phyloP scores from a whole-genome alignment of 805 yeast genomes.

The Wickerhamomyces subpelliculosus region DNA sequence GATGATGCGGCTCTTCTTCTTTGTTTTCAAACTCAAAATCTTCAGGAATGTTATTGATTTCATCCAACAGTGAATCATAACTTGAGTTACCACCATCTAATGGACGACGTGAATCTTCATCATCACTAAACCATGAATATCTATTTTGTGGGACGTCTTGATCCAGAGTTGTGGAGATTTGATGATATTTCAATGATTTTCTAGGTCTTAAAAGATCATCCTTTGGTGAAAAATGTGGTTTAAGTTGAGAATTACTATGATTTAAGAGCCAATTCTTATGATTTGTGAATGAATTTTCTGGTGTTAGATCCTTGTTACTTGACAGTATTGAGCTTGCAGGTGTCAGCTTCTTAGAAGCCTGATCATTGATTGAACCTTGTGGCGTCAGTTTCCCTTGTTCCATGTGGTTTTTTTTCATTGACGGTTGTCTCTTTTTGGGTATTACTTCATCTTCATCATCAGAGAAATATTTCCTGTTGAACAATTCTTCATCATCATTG shows the following conservation, averaged over 20 bases:
- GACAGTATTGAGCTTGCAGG: no score
- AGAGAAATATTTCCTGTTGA: constrained; percentile 19
- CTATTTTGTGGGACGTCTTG: constrained; percentile 23
- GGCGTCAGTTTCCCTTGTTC: background rate
- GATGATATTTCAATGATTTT: constrained; percentile 30
- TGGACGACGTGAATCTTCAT: constrained; percentile 21
- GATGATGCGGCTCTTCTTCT: background rate
- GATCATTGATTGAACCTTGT: no score
- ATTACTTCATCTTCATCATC: constrained; percentile 16
- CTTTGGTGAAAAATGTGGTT: background rate
- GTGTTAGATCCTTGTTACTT: no score
- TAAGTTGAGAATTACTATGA: background rate
- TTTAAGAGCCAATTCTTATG: background rate
- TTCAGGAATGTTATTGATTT: constrained; percentile 43
- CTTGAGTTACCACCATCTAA: constrained; percentile 17
- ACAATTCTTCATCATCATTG: constrained; percentile 27
- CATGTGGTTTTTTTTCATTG: background rate
- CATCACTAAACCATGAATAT: constrained; percentile 23
- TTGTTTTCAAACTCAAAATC: constrained; percentile 21
- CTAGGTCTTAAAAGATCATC: constrained; percentile 2
- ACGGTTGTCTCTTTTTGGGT: background rate
- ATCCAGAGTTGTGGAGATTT: constrained; percentile 28
- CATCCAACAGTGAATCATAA: constrained; percentile 41
- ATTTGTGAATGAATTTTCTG: background rate
- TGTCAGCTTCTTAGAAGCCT: no score